These are phyloP conservation scores for Staphylotrichum longicolle DNA, from an alignment of 495 filamentous ascomycete species.

Conservation along the genomic window DNA sequence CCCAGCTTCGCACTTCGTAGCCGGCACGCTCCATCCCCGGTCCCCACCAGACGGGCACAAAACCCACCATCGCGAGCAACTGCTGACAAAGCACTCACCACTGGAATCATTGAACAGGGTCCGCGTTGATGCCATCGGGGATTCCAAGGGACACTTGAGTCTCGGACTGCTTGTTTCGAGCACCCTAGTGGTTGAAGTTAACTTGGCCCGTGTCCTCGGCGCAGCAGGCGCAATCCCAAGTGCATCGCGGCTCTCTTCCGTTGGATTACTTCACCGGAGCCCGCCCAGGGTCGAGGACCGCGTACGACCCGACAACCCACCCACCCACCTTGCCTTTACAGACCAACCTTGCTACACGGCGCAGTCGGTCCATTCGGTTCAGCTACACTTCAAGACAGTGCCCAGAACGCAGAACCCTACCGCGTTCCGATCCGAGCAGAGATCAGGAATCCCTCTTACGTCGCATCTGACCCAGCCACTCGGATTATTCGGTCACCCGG, in stretches of 20 bases:
- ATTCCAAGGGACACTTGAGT: not conserved
- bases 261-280: no score
- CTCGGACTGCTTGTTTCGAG: not conserved
- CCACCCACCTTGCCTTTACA: no score
- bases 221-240: not conserved
- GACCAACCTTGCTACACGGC: no score
- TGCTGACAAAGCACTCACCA: conserved; percentile 15
- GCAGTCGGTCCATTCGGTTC: no score
- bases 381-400: no score
- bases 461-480: conserved; percentile 9
- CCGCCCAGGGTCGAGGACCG: no score
- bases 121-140: not conserved
- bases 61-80: not conserved
- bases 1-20: not conserved
- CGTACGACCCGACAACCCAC: no score
- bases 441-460: not conserved
- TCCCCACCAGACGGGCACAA: not conserved
- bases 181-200: not conserved
- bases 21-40: not conserved
- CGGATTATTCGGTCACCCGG: not conserved
- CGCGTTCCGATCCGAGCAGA: no score
- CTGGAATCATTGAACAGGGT: not conserved
- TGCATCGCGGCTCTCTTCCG: no score
- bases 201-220: not conserved
- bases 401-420: no score